phyloP scores from a whole-genome alignment of 495 filamentous ascomycete species.

The Parmelia sp. region DNA sequence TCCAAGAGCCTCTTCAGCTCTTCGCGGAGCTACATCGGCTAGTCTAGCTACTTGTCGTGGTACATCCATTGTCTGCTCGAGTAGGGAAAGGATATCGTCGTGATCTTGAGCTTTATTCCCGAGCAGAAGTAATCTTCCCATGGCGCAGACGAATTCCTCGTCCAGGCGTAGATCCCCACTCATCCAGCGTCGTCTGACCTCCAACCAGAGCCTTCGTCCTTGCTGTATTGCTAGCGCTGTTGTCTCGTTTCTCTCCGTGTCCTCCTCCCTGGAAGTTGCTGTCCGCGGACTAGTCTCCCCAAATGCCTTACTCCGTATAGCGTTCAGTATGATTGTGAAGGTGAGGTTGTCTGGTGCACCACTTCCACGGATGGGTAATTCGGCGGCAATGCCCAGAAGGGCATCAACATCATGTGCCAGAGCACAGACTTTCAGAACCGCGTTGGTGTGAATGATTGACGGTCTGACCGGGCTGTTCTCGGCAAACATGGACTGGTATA shows the following conservation, averaged over 20 bases:
- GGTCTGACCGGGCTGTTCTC: conserved; percentile 53
- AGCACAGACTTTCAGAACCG: conserved; percentile 72
- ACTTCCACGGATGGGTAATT: conserved; percentile 54
- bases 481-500: conserved; percentile 66
- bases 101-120: conserved; percentile 52
- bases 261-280: conserved; percentile 20
- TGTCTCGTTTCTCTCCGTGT: conserved; percentile 31
- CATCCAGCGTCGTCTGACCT: conserved; percentile 65
- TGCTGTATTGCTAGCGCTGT: conserved; percentile 43
- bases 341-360: conserved; percentile 61
- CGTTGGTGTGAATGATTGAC: conserved; percentile 76
- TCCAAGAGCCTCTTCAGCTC: neutral
- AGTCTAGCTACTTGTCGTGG: conserved; percentile 32
- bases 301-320: conserved; percentile 44
- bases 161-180: conserved; percentile 62
- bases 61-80: conserved; percentile 72
- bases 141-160: conserved; percentile 63
- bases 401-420: conserved; percentile 63
- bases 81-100: conserved; percentile 62
- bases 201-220: conserved; percentile 70
- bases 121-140: conserved; percentile 65
- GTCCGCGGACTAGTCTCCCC: conserved; percentile 26
- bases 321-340: conserved; percentile 75
- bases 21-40: conserved; percentile 5
- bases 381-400: conserved; percentile 61